Percentiles rank a stretch among this genome's conserved stretches.
phyloP scores from a whole-genome alignment of 2,329 filamentous ascomycete genomes.

The Trichophyton verrucosum region DNA sequence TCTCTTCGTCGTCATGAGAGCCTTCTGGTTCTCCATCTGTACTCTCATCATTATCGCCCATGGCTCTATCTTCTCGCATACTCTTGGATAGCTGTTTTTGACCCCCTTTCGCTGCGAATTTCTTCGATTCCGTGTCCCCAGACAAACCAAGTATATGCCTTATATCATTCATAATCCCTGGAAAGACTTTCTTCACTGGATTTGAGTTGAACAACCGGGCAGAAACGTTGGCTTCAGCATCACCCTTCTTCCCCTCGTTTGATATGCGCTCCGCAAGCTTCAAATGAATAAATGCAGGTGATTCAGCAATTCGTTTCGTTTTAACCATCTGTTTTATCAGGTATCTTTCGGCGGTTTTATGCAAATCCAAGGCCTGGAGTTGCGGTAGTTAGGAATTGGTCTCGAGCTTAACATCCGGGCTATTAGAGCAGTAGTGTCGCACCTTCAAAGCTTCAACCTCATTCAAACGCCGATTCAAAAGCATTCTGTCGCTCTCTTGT shows the following conservation, averaged over 20 bases:
- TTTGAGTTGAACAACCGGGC: conserved; percentile 49
- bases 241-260: conserved; percentile 27
- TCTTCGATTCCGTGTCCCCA: conserved; percentile 1
- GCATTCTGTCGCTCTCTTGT: conserved; percentile 30
- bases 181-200: conserved; percentile 44
- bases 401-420: too few species aligned
- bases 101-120: not conserved
- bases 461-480: conserved; percentile 35
- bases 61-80: conserved; percentile 1
- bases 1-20: not conserved
- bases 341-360: conserved; percentile 40
- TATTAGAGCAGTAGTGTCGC: conserved; percentile 8
- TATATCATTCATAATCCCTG: conserved; percentile 34
- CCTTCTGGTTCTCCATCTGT: not conserved
- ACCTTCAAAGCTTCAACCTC: conserved; percentile 49
- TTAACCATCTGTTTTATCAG: conserved; percentile 45
- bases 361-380: conserved; percentile 39
- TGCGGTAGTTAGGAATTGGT: not conserved
- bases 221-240: conserved; percentile 44
- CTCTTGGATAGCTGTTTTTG: not conserved
- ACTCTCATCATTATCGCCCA: not conserved
- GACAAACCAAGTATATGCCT: conserved; percentile 24
- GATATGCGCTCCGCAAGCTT: conserved; percentile 16
- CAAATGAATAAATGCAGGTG: conserved; percentile 36
- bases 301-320: conserved; percentile 45